Percentiles rank a stretch among this genome's conserved stretches.
Evolutionary conservation across 768 basidiomycete genomes (phyloP).

Genomic region (Suillus sp.): DNA sequence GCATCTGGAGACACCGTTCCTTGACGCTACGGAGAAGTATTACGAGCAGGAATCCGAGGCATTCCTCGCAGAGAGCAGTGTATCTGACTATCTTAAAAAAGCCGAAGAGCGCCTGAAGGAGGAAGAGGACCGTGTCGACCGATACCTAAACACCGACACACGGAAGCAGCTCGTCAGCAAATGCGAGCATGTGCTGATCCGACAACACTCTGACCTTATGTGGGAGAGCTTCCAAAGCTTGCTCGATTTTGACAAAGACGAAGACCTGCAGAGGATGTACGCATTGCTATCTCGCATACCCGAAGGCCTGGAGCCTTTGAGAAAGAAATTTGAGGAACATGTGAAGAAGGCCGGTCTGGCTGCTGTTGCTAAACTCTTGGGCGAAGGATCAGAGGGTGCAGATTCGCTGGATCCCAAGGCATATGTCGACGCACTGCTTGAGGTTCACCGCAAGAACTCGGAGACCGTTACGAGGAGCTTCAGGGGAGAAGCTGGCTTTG

Average conservation of each 20-base stretch:
- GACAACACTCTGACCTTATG: slow-evolving; percentile 81
- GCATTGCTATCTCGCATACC: slow-evolving; percentile 86
- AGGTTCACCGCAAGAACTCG: slow-evolving; percentile 89
- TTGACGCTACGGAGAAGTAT: slow-evolving; percentile 85
- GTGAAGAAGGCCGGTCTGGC: slow-evolving; percentile 88
- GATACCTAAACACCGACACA: slow-evolving; percentile 89
- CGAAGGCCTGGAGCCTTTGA: slow-evolving; percentile 86
- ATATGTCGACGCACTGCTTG: slow-evolving; percentile 90
- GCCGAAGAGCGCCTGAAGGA: slow-evolving; percentile 91
- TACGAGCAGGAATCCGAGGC: slow-evolving; percentile 91
- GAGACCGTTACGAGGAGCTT: slow-evolving; percentile 89
- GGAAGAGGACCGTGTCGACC: slow-evolving; percentile 93
- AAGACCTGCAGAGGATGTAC: slow-evolving; percentile 96
- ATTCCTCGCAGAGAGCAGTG: slow-evolving; percentile 85
- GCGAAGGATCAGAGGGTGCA: slow-evolving; percentile 53
- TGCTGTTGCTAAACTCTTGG: slow-evolving; percentile 71
- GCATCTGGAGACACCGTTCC: slow-evolving; percentile 88
- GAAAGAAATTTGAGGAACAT: slow-evolving; percentile 92
- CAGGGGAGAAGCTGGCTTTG: slow-evolving; percentile 90
- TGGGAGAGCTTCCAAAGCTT: slow-evolving; percentile 91
- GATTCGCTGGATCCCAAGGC: slow-evolving; percentile 86
- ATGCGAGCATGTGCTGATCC: slow-evolving; percentile 93
- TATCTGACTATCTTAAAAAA: slow-evolving; percentile 94
- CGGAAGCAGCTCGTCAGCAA: slow-evolving; percentile 76
- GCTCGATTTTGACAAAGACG: slow-evolving; percentile 91